Evolutionary conservation across 2,329 filamentous ascomycete genomes (phyloP).

Genomic region (Claviceps monticola): DNA sequence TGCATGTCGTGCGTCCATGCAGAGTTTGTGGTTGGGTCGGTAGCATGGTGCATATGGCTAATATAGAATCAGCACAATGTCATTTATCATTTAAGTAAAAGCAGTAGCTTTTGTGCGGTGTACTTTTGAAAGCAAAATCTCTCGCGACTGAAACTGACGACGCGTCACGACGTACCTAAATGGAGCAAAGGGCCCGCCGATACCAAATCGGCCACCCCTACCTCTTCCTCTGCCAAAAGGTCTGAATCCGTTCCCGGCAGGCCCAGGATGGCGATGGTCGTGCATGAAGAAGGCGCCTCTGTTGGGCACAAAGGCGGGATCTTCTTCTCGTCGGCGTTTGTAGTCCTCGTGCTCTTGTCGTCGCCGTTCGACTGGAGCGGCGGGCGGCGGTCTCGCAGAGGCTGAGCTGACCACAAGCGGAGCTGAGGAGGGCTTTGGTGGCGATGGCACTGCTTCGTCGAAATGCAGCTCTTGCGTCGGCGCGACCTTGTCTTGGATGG

Average conservation of each 20-base stretch:
- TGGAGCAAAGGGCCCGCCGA: constrained; percentile 43
- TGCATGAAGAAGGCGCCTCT: constrained; percentile 95
- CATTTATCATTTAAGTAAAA: neutral
- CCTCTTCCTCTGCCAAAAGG: constrained; percentile 56
- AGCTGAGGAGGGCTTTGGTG: constrained; percentile 27
- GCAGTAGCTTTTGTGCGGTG: no score
- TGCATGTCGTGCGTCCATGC: constrained; percentile 95
- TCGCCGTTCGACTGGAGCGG: constrained; percentile 53
- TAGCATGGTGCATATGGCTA: constrained; percentile 28
- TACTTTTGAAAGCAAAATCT: no score
- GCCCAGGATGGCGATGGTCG: constrained; percentile 71
- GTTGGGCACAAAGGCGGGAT: constrained; percentile 89
- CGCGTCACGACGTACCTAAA: constrained; percentile 41
- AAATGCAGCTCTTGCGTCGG: constrained; percentile 32
- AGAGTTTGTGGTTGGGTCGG: constrained; percentile 53
- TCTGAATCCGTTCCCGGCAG: constrained; percentile 63
- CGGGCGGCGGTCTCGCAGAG: constrained; percentile 32
- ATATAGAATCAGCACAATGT: constrained; percentile 13
- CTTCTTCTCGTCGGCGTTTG: constrained; percentile 71
- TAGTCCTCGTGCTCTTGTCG: constrained; percentile 85
- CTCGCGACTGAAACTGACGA: no score
- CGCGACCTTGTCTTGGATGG: constrained; percentile 27
- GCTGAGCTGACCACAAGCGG: constrained; percentile 43
- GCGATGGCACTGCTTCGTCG: constrained; percentile 27
- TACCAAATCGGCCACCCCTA: constrained; percentile 44